Evolutionary conservation across 805 yeast genomes (phyloP), one percentile per base, ranked within the genome.

Genomic region (Candida boleticola): DNA sequence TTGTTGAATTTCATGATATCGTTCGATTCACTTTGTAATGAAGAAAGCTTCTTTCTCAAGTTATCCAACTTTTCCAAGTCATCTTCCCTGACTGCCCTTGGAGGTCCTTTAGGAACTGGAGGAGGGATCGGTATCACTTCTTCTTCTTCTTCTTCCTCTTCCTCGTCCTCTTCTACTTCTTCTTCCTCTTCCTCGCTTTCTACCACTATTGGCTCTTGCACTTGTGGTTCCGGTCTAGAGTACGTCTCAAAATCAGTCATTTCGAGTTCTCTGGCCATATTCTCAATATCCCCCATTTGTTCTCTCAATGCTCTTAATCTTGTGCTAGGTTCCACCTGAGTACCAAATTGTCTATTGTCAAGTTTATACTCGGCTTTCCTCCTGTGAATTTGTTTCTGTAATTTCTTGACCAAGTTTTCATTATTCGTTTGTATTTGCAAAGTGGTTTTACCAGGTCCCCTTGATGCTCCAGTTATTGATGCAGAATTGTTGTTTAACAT

Each of bases 211-310:
- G 35, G 22, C 25, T 22, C 36, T 7, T 23, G 10, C 7, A 23
- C 11, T 11, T 41, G 23, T 16, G 30, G 37, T 20, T 42, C 39
- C 16, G 27, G 27, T 34, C n/a, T 5, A 4, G 40, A 54, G 45
- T 68, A 69, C 10, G 58, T 63, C 39, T 77, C 83, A 53, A 88
- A 89, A 50, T 89, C 93, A 17, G 86, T 84, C 77, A 80, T 83
- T 58, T 92, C 97, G 44, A 92, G 71, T 54, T 85, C 86, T 46
- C 95, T 69, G 0, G 97, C 97, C 67, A 87, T 86, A 37, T 78
- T 76, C 57, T 87, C 96, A 40, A 90, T 73, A 48, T 79, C 83
- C 45, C 86, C 95, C 96, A 89, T 89, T 57, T 83, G 77, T 52
- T 83, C 87, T 42, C 96, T 73, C 52, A 90, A 70, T 34, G 79